phyloP scores from a whole-genome alignment of 331 rosid genomes.

The Saraca asoca region DNA sequence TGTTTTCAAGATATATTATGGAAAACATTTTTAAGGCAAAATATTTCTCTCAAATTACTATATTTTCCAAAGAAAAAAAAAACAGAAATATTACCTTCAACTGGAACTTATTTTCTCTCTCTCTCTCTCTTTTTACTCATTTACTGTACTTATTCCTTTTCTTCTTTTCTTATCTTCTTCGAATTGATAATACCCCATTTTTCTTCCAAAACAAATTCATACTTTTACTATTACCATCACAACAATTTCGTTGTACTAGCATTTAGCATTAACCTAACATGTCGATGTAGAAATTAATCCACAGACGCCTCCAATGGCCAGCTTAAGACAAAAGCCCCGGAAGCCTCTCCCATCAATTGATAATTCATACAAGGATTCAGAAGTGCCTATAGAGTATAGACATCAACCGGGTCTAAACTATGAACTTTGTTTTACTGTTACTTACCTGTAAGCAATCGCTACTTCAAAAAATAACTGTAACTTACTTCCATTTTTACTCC shows the following conservation, averaged over 20 bases:
- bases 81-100: neutral
- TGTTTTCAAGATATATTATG: neutral
- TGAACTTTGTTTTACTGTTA: neutral
- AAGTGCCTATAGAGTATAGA: constrained; percentile 1
- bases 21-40: neutral
- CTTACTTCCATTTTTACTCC: neutral
- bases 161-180: neutral
- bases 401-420: neutral
- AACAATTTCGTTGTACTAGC: too few relatives aligned
- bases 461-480: too few relatives aligned
- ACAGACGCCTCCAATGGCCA: neutral
- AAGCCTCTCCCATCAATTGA: constrained; percentile 8
- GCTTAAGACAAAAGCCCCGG: neutral
- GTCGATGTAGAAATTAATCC: neutral
- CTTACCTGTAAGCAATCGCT: neutral
- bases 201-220: neutral
- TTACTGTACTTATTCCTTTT: neutral
- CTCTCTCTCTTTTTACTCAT: neutral
- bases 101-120: neutral
- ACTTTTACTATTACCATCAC: neutral
- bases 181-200: neutral
- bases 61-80: neutral
- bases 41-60: neutral
- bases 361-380: neutral
- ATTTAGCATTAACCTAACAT: neutral